Evolutionary conservation across 257 asterid species (phyloP).

Genomic region (Solanum pinnatisectum): DNA sequence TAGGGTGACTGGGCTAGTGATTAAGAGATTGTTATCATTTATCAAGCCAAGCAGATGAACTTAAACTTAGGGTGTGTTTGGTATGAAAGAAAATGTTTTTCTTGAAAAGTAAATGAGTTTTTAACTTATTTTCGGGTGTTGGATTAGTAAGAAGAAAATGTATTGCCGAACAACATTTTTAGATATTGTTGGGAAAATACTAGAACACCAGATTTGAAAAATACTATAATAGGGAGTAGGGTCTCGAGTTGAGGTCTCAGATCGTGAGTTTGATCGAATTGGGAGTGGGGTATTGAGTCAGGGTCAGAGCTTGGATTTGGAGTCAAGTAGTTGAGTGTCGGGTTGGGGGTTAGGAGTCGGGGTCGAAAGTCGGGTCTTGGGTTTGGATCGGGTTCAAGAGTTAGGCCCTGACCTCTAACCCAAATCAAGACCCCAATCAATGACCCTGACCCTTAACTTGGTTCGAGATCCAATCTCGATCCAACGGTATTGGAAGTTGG

Average conservation of each 20-base stretch:
- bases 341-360: background rate
- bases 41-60: background rate
- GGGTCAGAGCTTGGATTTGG: background rate
- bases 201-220: background rate
- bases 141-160: background rate
- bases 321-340: background rate
- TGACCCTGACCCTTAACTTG: background rate
- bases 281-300: background rate
- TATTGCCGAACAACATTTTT: background rate
- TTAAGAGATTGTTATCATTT: background rate
- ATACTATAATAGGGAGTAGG: background rate
- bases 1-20: background rate
- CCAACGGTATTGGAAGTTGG: background rate
- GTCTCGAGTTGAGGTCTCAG: background rate
- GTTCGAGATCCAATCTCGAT: background rate
- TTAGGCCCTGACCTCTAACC: background rate
- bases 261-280: too few relatives aligned
- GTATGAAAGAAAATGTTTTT: background rate
- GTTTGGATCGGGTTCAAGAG: background rate
- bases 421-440: background rate
- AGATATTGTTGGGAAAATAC: background rate
- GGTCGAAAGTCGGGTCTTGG: background rate
- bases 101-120: background rate
- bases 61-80: background rate
- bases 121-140: too few relatives aligned